A percentile compares a stretch with the other conserved stretches of the same genome.
Conservation (phyloP, 345 rosid genomes). For the Heritiera fomes region DNA sequence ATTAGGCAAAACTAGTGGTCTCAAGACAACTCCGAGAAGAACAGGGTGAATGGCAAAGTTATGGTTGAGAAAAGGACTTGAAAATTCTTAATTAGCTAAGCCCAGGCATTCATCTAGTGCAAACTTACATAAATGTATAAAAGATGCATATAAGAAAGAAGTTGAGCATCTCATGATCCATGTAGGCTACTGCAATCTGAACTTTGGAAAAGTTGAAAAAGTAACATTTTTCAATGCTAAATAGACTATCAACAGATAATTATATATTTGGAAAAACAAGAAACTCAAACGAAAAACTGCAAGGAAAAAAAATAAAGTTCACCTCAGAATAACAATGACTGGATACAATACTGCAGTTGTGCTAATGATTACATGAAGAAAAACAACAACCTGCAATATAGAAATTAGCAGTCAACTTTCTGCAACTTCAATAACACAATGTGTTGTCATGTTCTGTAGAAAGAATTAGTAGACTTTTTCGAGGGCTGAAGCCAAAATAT, state of each 20-base stretch:
- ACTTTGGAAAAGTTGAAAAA: background rate
- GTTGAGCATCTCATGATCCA: background rate
- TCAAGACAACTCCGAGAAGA: background rate
- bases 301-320: too few species aligned
- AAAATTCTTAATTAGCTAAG: background rate
- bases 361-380: too few species aligned
- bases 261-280: too few species aligned
- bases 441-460: background rate
- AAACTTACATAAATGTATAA: background rate
- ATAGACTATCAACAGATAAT: too few species aligned
- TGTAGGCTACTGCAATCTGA: background rate
- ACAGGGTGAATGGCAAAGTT: background rate
- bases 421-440: background rate
- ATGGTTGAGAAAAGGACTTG: background rate
- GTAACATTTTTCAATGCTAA: background rate
- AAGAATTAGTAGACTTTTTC: background rate
- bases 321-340: too few species aligned
- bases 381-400: too few species aligned
- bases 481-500: background rate
- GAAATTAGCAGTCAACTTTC: too few species aligned
- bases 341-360: too few species aligned
- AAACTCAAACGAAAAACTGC: too few species aligned
- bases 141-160: background rate
- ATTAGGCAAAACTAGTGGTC: background rate
- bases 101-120: background rate